phyloP scores from a whole-genome alignment of 495 filamentous ascomycete genomes.

The Penicillium paradoxum region DNA sequence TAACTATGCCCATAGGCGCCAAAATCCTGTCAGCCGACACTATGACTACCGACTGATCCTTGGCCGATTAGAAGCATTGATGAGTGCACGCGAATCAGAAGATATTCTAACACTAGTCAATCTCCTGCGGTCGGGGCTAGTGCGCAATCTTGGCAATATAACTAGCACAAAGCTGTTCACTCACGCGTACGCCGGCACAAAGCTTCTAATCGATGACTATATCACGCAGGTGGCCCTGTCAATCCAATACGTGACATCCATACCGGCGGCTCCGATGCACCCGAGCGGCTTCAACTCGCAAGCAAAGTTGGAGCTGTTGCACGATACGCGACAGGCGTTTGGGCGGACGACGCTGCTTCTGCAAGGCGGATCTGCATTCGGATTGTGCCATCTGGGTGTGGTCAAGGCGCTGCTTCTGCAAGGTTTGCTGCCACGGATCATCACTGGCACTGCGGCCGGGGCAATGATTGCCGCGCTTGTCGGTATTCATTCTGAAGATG shows the following conservation, averaged over 20 bases:
- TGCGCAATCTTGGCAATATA: slow-evolving; percentile 90
- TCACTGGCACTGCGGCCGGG: slow-evolving; percentile 85
- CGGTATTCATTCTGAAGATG: slow-evolving; percentile 82
- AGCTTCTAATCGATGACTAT: slow-evolving; percentile 87
- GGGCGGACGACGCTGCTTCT: slow-evolving; percentile 81
- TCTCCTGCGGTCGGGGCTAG: slow-evolving; percentile 77
- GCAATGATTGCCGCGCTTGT: slow-evolving; percentile 89
- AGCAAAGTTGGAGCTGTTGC: slow-evolving; percentile 79
- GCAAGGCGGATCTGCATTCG: slow-evolving; percentile 90
- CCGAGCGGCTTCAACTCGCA: slow-evolving; percentile 67
- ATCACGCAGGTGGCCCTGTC: slow-evolving; percentile 76
- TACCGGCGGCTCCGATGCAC: slow-evolving; percentile 56
- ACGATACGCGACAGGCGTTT: slow-evolving; percentile 87
- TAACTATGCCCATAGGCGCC: slow-evolving; percentile 51
- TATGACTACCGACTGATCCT: slow-evolving; percentile 90
- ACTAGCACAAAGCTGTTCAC: slow-evolving; percentile 80
- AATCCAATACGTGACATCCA: slow-evolving; percentile 67
- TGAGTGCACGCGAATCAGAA: slow-evolving; percentile 67
- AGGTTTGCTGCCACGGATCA: slow-evolving; percentile 83
- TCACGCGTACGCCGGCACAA: slow-evolving; percentile 81
- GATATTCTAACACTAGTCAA: slow-evolving; percentile 73
- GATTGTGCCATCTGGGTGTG: slow-evolving; percentile 84
- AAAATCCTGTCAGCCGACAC: slow-evolving; percentile 71
- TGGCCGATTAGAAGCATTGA: slow-evolving; percentile 66
- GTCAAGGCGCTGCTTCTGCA: slow-evolving; percentile 81